Percentiles rank a stretch among this genome's conserved stretches.
These are phyloP conservation scores for Cladosporium sp. DNA, from an alignment of 2,329 filamentous ascomycete species.

Conservation along the genomic window DNA sequence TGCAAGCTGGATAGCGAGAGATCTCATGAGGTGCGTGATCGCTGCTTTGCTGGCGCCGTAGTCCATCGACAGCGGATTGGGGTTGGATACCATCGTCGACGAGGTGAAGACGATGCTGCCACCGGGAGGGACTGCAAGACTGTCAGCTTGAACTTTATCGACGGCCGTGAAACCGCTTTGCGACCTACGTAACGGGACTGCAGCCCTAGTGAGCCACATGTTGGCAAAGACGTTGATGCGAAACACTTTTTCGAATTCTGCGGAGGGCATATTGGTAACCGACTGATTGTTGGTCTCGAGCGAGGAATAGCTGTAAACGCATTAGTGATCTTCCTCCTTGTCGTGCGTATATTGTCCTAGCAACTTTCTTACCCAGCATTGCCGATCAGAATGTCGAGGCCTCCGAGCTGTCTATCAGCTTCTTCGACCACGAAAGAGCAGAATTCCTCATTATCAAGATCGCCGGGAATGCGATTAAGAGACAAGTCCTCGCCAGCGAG, in stretches of 20 bases:
- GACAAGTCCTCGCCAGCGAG: constrained; percentile 48
- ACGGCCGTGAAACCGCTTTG: no score
- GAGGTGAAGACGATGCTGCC: constrained; percentile 1
- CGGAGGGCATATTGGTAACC: background rate
- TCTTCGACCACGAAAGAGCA: constrained; percentile 59
- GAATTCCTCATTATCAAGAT: constrained; percentile 58
- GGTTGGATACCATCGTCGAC: background rate
- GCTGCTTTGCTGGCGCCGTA: constrained; percentile 3
- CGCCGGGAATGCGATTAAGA: constrained; percentile 58
- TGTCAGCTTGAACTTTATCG: background rate
- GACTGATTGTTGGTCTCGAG: background rate
- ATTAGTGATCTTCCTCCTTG: background rate
- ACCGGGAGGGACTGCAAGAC: background rate
- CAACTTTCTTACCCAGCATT: constrained; percentile 61
- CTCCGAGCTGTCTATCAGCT: constrained; percentile 56
- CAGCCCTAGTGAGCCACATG: background rate
- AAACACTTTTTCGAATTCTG: background rate
- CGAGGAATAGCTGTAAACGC: background rate
- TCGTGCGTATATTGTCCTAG: background rate
- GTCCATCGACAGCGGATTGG: background rate
- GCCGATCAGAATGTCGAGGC: constrained; percentile 70
- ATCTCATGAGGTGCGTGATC: background rate
- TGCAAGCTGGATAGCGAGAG: background rate
- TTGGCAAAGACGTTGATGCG: background rate
- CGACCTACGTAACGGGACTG: background rate